Conservation (phyloP, 331 rosid genomes). For the Rhamnella rubrinervis region DNA sequence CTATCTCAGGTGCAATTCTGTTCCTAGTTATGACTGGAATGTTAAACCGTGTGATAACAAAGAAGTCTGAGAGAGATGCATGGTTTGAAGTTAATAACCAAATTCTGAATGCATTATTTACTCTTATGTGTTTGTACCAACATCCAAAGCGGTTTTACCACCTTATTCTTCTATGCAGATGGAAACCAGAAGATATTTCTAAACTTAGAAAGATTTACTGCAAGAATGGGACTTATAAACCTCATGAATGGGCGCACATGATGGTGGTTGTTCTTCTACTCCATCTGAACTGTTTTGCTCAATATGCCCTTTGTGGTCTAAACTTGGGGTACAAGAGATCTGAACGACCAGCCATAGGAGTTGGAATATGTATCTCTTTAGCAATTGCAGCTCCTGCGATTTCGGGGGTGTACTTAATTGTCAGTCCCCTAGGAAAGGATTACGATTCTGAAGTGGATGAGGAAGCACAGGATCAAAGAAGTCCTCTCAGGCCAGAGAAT, state of each 20-base stretch:
- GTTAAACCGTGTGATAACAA: conserved; percentile 60
- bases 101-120: conserved; percentile 86
- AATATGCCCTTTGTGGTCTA: conserved; percentile 87
- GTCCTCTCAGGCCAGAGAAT: conserved; percentile 26
- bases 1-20: conserved; percentile 84
- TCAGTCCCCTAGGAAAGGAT: conserved; percentile 89
- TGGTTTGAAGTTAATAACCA: conserved; percentile 97
- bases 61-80: conserved; percentile 60
- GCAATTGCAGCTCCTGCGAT: conserved; percentile 80
- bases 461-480: conserved; percentile 58
- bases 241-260: conserved; percentile 90
- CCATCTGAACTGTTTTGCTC: conserved; percentile 80
- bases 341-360: conserved; percentile 77
- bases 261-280: conserved; percentile 85
- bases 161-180: conserved; percentile 75
- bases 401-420: conserved; percentile 70
- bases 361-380: conserved; percentile 66
- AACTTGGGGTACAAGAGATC: conserved; percentile 80
- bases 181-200: conserved; percentile 67
- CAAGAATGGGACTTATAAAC: conserved; percentile 84
- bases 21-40: conserved; percentile 96
- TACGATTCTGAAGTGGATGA: conserved; percentile 64
- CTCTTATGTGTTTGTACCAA: conserved; percentile 88
- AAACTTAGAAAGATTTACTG: conserved; percentile 69
- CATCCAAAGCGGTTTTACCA: conserved; percentile 82